Evolutionary conservation across 2,329 filamentous ascomycete species (phyloP).

Genomic region (Akanthomyces lecanii): DNA sequence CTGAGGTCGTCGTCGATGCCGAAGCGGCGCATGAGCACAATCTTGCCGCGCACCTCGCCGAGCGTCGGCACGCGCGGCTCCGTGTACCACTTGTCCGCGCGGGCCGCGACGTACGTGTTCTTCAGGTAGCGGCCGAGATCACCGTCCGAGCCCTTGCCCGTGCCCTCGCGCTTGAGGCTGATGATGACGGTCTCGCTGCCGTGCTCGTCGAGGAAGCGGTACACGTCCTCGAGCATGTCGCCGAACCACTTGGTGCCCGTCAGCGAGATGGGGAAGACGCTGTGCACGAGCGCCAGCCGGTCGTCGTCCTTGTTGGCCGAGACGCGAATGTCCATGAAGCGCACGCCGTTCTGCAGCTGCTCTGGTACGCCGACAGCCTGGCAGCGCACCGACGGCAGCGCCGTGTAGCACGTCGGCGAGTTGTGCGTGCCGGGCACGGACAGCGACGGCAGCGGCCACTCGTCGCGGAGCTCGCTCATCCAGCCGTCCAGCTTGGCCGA

Average conservation of each 20-base stretch:
- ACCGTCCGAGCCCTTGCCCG: conserved; percentile 72
- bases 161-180: conserved; percentile 86
- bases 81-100: conserved; percentile 69
- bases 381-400: conserved; percentile 88
- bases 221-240: conserved; percentile 65
- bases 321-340: conserved; percentile 90
- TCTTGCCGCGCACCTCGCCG: conserved; percentile 73
- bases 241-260: conserved; percentile 76
- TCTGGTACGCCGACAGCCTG: conserved; percentile 73
- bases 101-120: conserved; percentile 61
- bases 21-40: conserved; percentile 83
- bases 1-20: conserved; percentile 54
- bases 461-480: conserved; percentile 74
- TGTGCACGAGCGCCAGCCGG: conserved; percentile 78
- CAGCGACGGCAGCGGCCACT: conserved; percentile 70
- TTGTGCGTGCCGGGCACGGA: conserved; percentile 97
- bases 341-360: conserved; percentile 85
- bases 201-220: conserved; percentile 71
- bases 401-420: conserved; percentile 76
- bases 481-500: conserved; percentile 66
- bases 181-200: conserved; percentile 80
- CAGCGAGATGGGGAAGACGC: conserved; percentile 81
- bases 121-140: conserved; percentile 72
- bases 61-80: conserved; percentile 72
- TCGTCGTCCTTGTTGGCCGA: conserved; percentile 51